A percentile compares a stretch with the other conserved stretches of the same genome.
Evolutionary conservation across 768 basidiomycete genomes (phyloP).

Genomic region (Chalciporus chontae): DNA sequence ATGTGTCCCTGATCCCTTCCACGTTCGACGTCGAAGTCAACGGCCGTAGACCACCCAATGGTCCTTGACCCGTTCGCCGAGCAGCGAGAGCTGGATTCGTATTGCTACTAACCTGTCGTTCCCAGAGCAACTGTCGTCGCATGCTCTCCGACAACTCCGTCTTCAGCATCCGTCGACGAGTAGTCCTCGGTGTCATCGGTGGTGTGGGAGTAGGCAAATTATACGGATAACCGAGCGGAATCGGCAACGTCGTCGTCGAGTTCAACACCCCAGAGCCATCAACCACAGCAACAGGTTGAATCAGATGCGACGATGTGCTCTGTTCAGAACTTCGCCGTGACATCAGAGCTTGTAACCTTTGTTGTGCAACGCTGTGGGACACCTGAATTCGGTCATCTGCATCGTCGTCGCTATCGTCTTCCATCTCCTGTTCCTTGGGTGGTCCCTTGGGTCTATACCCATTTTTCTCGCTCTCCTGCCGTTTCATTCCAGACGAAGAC

Average conservation of each 20-base stretch:
- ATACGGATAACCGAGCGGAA: slow-evolving; percentile 63
- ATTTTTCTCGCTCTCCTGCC: slow-evolving; percentile 27
- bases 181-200: slow-evolving; percentile 83
- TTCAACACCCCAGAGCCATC: slow-evolving; percentile 21
- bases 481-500: slow-evolving; percentile 19
- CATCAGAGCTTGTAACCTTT: slow-evolving; percentile 57
- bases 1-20: slow-evolving; percentile 12
- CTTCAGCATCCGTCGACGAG: slow-evolving; percentile 77
- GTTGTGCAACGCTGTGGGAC: slow-evolving; percentile 66
- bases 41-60: slow-evolving; percentile 32
- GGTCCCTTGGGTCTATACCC: slow-evolving; percentile 64
- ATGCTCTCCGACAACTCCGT: slow-evolving; percentile 85
- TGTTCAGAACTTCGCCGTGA: slow-evolving; percentile 40
- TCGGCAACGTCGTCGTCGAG: slow-evolving; percentile 46
- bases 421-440: slow-evolving; percentile 63
- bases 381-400: slow-evolving; percentile 50
- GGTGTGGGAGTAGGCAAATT: slow-evolving; percentile 63
- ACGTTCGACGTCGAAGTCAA: slow-evolving; percentile 29
- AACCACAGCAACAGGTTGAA: slow-evolving; percentile 16
- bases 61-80: slow-evolving; percentile 26
- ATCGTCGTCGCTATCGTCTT: slow-evolving; percentile 56
- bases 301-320: slow-evolving; percentile 16
- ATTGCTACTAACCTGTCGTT: slow-evolving; percentile 58
- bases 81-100: slow-evolving; percentile 41
- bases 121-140: slow-evolving; percentile 79